Percentiles rank a stretch among this genome's conserved stretches.
Evolutionary conservation across 2,329 filamentous ascomycete species (phyloP).

Genomic region (Colletotrichum sp.): DNA sequence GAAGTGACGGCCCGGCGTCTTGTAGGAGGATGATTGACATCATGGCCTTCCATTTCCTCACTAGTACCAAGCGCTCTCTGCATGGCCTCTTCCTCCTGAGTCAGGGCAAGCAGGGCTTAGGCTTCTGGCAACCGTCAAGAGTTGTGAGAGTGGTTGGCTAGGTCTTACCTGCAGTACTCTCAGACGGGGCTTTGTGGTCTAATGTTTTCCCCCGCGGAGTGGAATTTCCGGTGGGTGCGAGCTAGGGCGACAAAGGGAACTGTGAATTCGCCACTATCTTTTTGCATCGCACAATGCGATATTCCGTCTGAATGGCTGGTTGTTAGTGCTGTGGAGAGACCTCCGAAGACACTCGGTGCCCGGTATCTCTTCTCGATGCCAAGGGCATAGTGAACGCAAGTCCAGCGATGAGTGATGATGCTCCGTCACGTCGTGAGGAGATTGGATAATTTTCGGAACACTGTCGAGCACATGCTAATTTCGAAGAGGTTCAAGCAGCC

Average conservation of each 20-base stretch:
- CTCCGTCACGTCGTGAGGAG: neutral
- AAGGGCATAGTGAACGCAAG: neutral
- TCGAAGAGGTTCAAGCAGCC: neutral
- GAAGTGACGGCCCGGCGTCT: conserved; percentile 1
- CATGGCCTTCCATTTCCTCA: neutral
- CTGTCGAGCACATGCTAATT: neutral
- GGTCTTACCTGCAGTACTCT: neutral
- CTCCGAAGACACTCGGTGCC: neutral
- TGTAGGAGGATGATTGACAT: conserved; percentile 9
- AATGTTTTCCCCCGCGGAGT: neutral
- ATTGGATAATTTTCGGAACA: neutral
- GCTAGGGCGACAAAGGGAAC: neutral
- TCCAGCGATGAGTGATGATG: neutral
- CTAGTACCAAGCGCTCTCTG: neutral
- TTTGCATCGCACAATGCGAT: neutral
- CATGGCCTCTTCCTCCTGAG: neutral
- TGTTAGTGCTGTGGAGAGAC: neutral
- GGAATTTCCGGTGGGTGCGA: neutral
- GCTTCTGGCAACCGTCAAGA: neutral
- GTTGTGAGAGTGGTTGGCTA: neutral
- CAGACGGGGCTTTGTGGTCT: neutral
- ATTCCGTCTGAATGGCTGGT: neutral
- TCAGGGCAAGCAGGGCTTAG: conserved; percentile 8
- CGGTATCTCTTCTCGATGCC: neutral
- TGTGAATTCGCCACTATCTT: conserved; percentile 5